Percentiles rank a stretch among this genome's conserved stretches.
phyloP scores from a whole-genome alignment of 1,284 basidiomycete species.

The Pascua guehoae region DNA sequence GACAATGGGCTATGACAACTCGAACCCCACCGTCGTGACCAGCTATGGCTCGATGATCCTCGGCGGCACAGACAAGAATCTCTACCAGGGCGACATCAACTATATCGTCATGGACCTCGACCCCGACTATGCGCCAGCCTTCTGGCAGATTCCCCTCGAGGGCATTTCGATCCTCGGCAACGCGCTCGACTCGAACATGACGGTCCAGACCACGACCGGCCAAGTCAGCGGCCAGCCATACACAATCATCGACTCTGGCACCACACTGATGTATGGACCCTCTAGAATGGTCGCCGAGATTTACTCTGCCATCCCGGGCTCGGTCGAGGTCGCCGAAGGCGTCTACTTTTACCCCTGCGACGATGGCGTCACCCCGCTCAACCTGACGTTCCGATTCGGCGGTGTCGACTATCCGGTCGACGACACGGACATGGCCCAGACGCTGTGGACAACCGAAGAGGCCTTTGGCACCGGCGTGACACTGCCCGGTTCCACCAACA shows the following conservation, averaged over 20 bases:
- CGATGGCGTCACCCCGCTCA: not conserved
- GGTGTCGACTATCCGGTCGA: conserved; percentile 5
- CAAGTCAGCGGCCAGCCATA: not conserved
- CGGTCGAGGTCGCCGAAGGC: not conserved
- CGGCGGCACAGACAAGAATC: conserved; percentile 60
- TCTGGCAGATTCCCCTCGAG: conserved; percentile 54
- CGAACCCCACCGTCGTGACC: not conserved
- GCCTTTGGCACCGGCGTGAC: too few species aligned
- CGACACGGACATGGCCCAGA: conserved; percentile 1
- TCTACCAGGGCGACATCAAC: conserved; percentile 76
- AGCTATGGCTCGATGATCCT: conserved; percentile 66
- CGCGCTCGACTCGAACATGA: not conserved
- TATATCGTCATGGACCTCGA: conserved; percentile 58
- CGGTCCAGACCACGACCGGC: conserved; percentile 2
- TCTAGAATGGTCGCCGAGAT: conserved; percentile 59
- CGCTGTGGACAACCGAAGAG: too few species aligned
- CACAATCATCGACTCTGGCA: conserved; percentile 62
- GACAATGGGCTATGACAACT: not conserved
- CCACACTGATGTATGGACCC: conserved; percentile 85
- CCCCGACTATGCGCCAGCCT: conserved; percentile 39
- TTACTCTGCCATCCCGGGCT: conserved; percentile 70
- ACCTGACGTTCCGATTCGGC: conserved; percentile 6
- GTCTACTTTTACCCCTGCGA: conserved; percentile 3
- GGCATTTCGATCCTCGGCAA: conserved; percentile 48
- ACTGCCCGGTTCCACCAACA: too few species aligned